Evolutionary conservation across 768 basidiomycete species (phyloP), one percentile per base, ranked within the genome.

Genomic region (Suillus hirtellus): DNA sequence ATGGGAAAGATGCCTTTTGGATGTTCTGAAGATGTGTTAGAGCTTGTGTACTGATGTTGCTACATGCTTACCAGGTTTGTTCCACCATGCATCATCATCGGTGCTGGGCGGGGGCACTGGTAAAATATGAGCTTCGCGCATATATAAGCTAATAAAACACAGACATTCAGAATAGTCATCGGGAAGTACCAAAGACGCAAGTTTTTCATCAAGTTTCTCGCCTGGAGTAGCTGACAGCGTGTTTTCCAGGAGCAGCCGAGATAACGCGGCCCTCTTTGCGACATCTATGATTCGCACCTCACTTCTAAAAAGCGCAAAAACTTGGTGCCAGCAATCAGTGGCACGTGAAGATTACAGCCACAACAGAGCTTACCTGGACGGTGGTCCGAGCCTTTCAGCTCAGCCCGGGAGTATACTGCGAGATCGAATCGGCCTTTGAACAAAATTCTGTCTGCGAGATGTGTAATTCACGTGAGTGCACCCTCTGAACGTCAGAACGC

Each of bases 331-430:
- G 40, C 40, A 27, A 42, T 58, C 11, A 58, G 27, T 27, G 10
- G 17, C 37, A 14, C n/a, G 19, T 49, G 12, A 19, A 37, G 6
- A n/a, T 17, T 34, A 44, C 15, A 31, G 21, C 50, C 63, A 15
- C 50, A 10, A 1, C 40, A 60, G 27, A 59, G 66, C 78, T 60
- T 65, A 89, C 94, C 93, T 73, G 97, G 97, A 71, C 90, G 89
- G 73, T 99, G 97, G 78, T 99, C 97, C 7, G 97, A 99, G n/a
- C 91, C 87, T 70, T 81, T 82, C 62, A 99, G 77, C 68, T 96
- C 93, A 8, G 93, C 90, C 64, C 95, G 82, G 21, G 89, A 87
- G 74, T 99, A 99, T 10, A 87, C 83, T 0, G 84, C 80, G 53
- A 95, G 80, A 65, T 94, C 89, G 31, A 98, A 80, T 40, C 80